A percentile compares a stretch with the other conserved stretches of the same genome.
Evolutionary conservation across 257 asterid species (phyloP).

Genomic region (Solanum verrucosum): DNA sequence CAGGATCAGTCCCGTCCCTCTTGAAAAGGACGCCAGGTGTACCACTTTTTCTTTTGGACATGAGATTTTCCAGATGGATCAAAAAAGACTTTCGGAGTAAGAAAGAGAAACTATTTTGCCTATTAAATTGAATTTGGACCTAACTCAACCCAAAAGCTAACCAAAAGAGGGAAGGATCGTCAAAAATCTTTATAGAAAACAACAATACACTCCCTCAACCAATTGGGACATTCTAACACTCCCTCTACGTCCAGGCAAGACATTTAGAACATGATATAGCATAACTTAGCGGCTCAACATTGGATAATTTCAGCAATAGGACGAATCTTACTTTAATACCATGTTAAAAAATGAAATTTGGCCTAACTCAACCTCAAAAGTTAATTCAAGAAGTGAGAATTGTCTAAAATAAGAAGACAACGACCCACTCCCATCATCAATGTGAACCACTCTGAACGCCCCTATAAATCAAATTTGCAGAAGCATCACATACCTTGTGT

Average conservation of each 20-base stretch:
- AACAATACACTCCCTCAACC: background rate
- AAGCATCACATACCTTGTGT: constrained; percentile 39
- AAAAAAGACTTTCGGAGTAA: background rate
- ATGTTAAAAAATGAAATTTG: background rate
- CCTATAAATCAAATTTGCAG: background rate
- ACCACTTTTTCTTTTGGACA: background rate
- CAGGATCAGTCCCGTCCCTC: background rate
- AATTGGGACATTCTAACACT: background rate
- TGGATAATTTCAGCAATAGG: background rate
- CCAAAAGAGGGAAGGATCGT: background rate
- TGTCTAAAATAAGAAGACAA: background rate
- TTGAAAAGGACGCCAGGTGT: background rate
- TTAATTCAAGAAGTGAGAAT: background rate
- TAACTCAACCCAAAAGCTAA: background rate
- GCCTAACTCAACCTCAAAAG: background rate
- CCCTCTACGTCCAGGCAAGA: background rate
- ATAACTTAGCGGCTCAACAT: background rate
- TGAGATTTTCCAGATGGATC: background rate
- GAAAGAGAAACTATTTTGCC: background rate
- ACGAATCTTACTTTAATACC: background rate
- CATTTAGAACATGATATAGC: background rate
- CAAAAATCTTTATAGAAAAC: background rate
- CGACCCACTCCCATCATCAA: background rate
- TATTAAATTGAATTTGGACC: background rate
- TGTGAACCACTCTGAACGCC: background rate